Evolutionary conservation across 2,329 filamentous ascomycete species (phyloP).

Genomic region (Penicillium fuscoglaucum): DNA sequence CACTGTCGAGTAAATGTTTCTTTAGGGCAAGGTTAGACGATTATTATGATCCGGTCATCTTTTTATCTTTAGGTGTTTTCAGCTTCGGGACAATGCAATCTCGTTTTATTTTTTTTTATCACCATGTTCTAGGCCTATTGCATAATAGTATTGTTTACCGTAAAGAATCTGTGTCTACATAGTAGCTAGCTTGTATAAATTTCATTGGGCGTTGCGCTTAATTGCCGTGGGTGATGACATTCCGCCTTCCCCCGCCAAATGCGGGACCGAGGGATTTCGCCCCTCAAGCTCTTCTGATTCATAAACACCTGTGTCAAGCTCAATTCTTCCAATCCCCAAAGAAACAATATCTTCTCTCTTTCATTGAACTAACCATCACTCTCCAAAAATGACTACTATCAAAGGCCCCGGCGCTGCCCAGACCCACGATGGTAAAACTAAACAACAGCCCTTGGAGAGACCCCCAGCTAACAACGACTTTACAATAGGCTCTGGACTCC

Average conservation of each 20-base stretch:
- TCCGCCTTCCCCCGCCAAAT: conserved; percentile 21
- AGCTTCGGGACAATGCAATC: conserved; percentile 25
- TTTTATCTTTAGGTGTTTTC: conserved; percentile 28
- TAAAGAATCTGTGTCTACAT: background rate
- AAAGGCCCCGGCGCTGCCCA: conserved; percentile 65
- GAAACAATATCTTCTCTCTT: background rate
- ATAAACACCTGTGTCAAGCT: conserved; percentile 2
- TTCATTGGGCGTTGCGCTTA: background rate
- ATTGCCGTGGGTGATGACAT: conserved; percentile 18
- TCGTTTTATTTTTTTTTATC: conserved; percentile 6
- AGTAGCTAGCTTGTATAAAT: background rate
- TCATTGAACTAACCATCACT: background rate
- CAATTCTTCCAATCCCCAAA: conserved; percentile 3
- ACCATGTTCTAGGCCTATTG: background rate
- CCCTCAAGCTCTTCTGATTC: conserved; percentile 4
- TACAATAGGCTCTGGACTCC: conserved; percentile 64
- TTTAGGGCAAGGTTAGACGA: conserved; percentile 22
- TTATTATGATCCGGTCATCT: conserved; percentile 24
- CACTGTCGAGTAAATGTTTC: conserved; percentile 78
- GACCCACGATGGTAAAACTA: conserved; percentile 55
- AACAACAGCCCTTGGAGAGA: background rate
- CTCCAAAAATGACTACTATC: conserved; percentile 50
- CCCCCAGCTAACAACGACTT: conserved; percentile 9
- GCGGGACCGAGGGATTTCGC: conserved; percentile 20
- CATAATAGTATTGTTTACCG: background rate